phyloP scores from a whole-genome alignment of 352 stramenopile genomes.

The Phytopythium vexans region DNA sequence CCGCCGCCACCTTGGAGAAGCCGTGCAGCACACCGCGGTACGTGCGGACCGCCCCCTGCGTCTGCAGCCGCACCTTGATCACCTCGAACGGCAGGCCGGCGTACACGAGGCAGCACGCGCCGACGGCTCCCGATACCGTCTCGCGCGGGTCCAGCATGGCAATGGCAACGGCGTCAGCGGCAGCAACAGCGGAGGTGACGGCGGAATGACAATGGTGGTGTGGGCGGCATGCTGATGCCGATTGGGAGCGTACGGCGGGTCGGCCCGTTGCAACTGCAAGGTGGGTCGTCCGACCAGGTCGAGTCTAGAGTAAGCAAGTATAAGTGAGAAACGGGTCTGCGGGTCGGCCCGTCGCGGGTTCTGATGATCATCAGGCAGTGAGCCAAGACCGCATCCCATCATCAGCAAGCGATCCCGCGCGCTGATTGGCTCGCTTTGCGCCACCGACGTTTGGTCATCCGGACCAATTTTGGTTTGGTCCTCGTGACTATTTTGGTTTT shows the following conservation, averaged over 20 bases:
- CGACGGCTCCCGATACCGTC: slow-evolving; percentile 69
- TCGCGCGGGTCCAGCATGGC: slow-evolving; percentile 74
- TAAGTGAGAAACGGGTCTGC: too few relatives aligned
- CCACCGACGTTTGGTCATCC: background rate
- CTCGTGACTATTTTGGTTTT: too few relatives aligned
- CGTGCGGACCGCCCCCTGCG: slow-evolving; percentile 47
- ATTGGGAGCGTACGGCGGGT: background rate
- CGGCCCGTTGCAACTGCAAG: background rate
- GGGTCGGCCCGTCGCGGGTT: too few relatives aligned
- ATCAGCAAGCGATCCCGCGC: background rate
- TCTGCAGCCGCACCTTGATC: slow-evolving; percentile 85
- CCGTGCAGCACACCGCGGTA: slow-evolving; percentile 68
- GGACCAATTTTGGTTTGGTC: too few relatives aligned
- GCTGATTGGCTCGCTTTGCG: background rate
- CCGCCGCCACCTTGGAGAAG: slow-evolving; percentile 64
- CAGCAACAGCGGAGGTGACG: background rate
- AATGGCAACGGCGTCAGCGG: background rate
- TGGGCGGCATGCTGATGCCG: background rate
- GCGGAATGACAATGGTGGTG: background rate
- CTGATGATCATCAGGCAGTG: too few relatives aligned
- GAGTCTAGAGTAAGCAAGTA: too few relatives aligned
- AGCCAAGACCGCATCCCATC: background rate
- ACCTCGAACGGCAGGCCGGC: slow-evolving; percentile 86
- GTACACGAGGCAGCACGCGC: slow-evolving; percentile 83
- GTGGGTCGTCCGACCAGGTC: too few relatives aligned